Evolutionary conservation across 2,329 filamentous ascomycete species (phyloP).

Genomic region (Teratosphaeria nubilosa): DNA sequence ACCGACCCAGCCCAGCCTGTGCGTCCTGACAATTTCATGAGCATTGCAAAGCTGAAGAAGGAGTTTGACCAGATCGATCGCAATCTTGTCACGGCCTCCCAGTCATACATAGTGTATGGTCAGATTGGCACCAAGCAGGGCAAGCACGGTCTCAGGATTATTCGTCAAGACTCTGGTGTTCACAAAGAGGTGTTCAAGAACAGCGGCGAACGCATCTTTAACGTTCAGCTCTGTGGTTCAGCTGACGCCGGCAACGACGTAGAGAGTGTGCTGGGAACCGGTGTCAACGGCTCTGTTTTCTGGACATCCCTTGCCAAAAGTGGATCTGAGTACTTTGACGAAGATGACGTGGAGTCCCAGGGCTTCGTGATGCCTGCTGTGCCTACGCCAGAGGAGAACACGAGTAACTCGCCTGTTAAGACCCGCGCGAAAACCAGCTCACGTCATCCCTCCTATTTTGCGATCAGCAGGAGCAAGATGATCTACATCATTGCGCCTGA

Average conservation of each 20-base stretch:
- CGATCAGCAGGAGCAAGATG: constrained; percentile 87
- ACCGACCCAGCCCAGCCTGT: constrained; percentile 49
- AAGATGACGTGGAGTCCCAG: constrained; percentile 69
- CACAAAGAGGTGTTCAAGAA: constrained; percentile 88
- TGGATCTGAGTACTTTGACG: constrained; percentile 61
- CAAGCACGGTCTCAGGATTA: constrained; percentile 83
- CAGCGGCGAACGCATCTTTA: constrained; percentile 89
- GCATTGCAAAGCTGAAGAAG: constrained; percentile 85
- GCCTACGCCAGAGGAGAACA: constrained; percentile 76
- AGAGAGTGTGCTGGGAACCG: constrained; percentile 83
- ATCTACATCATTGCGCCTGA: constrained; percentile 74
- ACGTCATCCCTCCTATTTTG: constrained; percentile 85
- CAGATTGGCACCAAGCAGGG: constrained; percentile 56
- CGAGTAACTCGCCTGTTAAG: constrained; percentile 75
- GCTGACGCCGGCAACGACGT: constrained; percentile 46
- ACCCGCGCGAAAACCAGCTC: constrained; percentile 86
- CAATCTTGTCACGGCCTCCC: constrained; percentile 79
- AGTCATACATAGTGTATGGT: constrained; percentile 87
- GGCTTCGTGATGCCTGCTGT: constrained; percentile 85
- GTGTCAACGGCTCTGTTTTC: constrained; percentile 92
- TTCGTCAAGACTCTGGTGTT: constrained; percentile 84
- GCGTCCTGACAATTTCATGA: constrained; percentile 65
- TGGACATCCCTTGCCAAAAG: constrained; percentile 70
- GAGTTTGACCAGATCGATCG: constrained; percentile 96
- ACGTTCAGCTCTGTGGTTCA: constrained; percentile 70